Evolutionary conservation across 139 green algal genomes (phyloP).

Genomic region (Haematococcus sp.): DNA sequence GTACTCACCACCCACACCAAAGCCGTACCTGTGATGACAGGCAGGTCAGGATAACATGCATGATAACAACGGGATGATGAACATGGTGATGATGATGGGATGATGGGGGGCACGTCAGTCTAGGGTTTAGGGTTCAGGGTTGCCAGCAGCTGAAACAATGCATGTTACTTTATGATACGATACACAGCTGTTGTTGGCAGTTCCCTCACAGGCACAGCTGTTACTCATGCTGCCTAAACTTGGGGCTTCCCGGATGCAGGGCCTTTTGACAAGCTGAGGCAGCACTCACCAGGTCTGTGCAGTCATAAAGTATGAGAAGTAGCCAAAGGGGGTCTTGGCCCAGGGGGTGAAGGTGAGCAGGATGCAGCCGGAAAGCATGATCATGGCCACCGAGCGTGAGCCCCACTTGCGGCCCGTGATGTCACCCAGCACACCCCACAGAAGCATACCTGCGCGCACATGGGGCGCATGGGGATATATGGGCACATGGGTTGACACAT

Average conservation of each 20-base stretch:
- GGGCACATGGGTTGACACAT: no score
- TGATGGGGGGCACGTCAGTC: background rate
- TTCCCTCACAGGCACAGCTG: no score
- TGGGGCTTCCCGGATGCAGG: no score
- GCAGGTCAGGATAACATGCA: no score
- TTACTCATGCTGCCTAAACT: no score
- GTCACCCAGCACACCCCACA: constrained; percentile 54
- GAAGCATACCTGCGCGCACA: constrained; percentile 37
- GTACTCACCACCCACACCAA: constrained; percentile 69
- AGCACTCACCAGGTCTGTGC: constrained; percentile 37
- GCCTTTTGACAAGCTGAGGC: no score
- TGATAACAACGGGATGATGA: no score
- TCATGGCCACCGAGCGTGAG: constrained; percentile 44
- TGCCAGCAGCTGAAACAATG: no score
- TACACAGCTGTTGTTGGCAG: no score
- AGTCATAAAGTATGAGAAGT: constrained; percentile 50
- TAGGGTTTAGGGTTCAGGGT: background rate
- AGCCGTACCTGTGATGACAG: constrained; percentile 49
- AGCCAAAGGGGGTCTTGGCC: constrained; percentile 19
- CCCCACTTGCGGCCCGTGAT: constrained; percentile 66
- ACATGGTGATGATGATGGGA: background rate
- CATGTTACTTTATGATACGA: background rate
- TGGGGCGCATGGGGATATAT: no score
- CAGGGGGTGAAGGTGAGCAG: constrained; percentile 50
- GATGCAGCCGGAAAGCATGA: constrained; percentile 69